phyloP scores from a whole-genome alignment of 2,329 filamentous ascomycete species.

The Aplosporella prunicola region DNA sequence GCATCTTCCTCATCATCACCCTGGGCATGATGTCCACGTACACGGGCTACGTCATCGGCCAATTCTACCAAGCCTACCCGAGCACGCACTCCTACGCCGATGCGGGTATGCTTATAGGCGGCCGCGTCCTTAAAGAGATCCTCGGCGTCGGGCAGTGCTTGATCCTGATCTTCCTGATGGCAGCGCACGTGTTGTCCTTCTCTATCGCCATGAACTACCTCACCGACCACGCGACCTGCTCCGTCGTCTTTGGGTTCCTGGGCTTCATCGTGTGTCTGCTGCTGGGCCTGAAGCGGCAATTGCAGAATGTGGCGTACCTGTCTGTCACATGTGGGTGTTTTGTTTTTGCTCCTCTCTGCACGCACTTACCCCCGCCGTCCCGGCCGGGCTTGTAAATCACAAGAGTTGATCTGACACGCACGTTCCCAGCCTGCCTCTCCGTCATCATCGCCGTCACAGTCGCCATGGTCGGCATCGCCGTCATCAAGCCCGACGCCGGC shows the following conservation, averaged over 20 bases:
- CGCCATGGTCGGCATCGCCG: conserved; percentile 56
- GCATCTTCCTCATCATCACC: conserved; percentile 43
- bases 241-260: conserved; percentile 52
- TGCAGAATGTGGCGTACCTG: conserved; percentile 53
- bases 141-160: conserved; percentile 53
- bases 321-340: conserved; percentile 45
- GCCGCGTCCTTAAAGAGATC: conserved; percentile 51
- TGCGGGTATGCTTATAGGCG: conserved; percentile 53
- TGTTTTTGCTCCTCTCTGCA: neutral
- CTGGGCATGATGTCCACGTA: conserved; percentile 50
- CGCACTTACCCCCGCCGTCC: neutral
- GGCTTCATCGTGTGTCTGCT: conserved; percentile 50
- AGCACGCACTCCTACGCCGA: conserved; percentile 59
- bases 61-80: conserved; percentile 49
- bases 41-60: conserved; percentile 51
- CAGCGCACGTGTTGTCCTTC: conserved; percentile 61
- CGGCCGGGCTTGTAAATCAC: neutral
- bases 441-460: conserved; percentile 55
- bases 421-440: conserved; percentile 46
- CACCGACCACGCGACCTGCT: conserved; percentile 52
- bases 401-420: conserved; percentile 6
- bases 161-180: conserved; percentile 60
- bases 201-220: conserved; percentile 59
- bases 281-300: conserved; percentile 51
- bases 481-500: conserved; percentile 35